Evolutionary conservation across 1,284 basidiomycete species (phyloP).

Genomic region (Malassezia globosa): DNA sequence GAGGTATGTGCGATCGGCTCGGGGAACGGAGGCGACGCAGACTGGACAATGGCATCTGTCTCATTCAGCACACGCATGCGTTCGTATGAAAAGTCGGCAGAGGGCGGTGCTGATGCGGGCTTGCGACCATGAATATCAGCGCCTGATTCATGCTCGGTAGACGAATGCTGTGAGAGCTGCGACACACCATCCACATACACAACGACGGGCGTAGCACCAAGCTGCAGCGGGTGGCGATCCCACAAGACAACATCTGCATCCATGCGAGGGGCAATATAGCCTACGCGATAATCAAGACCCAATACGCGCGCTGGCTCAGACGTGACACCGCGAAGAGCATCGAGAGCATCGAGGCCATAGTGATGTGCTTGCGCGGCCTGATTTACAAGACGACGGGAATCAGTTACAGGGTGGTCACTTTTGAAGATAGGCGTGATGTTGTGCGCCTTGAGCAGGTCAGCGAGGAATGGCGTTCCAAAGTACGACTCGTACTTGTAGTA

Average conservation of each 20-base stretch:
- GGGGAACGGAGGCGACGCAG: constrained; percentile 27
- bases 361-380: constrained; percentile 81
- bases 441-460: constrained; percentile 61
- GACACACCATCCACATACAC: constrained; percentile 56
- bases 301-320: constrained; percentile 64
- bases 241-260: constrained; percentile 67
- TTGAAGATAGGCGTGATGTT: constrained; percentile 60
- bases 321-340: constrained; percentile 62
- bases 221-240: constrained; percentile 68
- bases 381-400: constrained; percentile 66
- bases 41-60: constrained; percentile 21
- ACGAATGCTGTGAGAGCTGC: too few species aligned
- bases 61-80: constrained; percentile 21
- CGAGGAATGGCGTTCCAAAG: constrained; percentile 71
- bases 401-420: constrained; percentile 61
- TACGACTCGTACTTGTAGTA: constrained; percentile 77
- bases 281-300: constrained; percentile 70
- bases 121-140: not conserved
- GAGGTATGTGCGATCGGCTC: constrained; percentile 7
- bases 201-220: constrained; percentile 52
- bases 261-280: constrained; percentile 58
- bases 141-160: not conserved
- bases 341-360: constrained; percentile 53
- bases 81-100: constrained; percentile 25
- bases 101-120: not conserved